Base-by-base conservation (phyloP, 2,329 filamentous ascomycete genomes). In the Aotearoamyces nothofagi region DNA sequence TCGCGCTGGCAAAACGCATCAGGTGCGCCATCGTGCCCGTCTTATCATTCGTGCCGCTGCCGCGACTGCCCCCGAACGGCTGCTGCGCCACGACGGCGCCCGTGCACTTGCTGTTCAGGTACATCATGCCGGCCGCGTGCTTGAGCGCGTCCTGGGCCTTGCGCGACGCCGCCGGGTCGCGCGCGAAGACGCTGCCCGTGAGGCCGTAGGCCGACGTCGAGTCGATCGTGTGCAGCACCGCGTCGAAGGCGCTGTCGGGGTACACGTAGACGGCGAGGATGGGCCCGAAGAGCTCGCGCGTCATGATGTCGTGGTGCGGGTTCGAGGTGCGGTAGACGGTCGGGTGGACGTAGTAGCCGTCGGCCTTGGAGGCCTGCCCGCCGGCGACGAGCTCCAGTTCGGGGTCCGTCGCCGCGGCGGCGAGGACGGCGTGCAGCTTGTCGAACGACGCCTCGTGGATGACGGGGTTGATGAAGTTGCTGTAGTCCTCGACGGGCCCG, bases 381-480 rank as follows among this genome's bases (percentile, higher is more conserved):
- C 82, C 82, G 2, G 65, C 66, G 12, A 92, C 52, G 4, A 86
- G 63, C 50, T 78, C 64, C n/a, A 90, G 66, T 39, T 78, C 68
- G 7, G 59, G 52, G 51, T 90, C 81, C 5, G 61, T 61, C 56
- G 80, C 81, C 13, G 80, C 78, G 22, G 68, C 69, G 33, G 87
- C 77, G 38, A 92, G 87, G 33, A 75, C 76, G 13, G 63, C 61
- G 1, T 67, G 63, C 2, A 92, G 66, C 55, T 86, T 87, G 52
- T 83, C 71, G 64, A 92, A 92, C 8, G 78, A 79, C 8, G 61
- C 67, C 39, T 74, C 66, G 58, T 92, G 82, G 52, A 92, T 92
- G 33, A 92, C 82, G 13, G 83, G 83, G 7, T 82, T 82, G 45
- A 86, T 72, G 59, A 92, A 92, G 60, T 84, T 82, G 43, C 66